Conservation (phyloP, 306 rosid species). For the Cyamopsis tetragonoloba region DNA sequence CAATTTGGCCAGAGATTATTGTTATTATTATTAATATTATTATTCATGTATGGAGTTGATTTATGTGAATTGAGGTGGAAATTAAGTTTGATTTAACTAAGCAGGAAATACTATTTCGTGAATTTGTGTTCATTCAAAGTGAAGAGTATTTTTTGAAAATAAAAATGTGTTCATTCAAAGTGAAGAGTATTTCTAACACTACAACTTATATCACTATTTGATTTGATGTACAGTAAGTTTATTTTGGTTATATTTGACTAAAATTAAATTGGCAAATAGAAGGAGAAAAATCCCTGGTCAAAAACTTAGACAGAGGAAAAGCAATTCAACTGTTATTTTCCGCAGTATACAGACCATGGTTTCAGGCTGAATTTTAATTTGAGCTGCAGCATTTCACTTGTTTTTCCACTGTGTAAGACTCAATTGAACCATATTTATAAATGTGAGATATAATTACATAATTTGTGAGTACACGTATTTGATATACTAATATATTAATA, state of each 20-base stretch:
- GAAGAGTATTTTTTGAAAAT: too few relatives aligned
- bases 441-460: too few relatives aligned
- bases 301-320: neutral
- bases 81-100: too few relatives aligned
- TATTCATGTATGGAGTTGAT: neutral
- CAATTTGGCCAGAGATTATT: neutral
- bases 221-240: neutral
- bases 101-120: too few relatives aligned
- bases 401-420: neutral
- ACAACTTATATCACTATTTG: neutral
- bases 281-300: neutral
- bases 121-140: too few relatives aligned
- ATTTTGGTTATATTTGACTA: neutral
- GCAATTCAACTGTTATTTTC: neutral
- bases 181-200: too few relatives aligned
- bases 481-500: too few relatives aligned
- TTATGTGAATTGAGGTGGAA: neutral
- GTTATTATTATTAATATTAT: too few relatives aligned
- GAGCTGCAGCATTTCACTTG: neutral
- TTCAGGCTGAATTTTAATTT: neutral
- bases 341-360: neutral
- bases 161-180: too few relatives aligned
- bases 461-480: too few relatives aligned
- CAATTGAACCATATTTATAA: neutral
- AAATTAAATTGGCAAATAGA: neutral